These are phyloP conservation scores for Ophioceras dolichostomum DNA, from an alignment of 2,329 filamentous ascomycete species.

Conservation along the genomic window DNA sequence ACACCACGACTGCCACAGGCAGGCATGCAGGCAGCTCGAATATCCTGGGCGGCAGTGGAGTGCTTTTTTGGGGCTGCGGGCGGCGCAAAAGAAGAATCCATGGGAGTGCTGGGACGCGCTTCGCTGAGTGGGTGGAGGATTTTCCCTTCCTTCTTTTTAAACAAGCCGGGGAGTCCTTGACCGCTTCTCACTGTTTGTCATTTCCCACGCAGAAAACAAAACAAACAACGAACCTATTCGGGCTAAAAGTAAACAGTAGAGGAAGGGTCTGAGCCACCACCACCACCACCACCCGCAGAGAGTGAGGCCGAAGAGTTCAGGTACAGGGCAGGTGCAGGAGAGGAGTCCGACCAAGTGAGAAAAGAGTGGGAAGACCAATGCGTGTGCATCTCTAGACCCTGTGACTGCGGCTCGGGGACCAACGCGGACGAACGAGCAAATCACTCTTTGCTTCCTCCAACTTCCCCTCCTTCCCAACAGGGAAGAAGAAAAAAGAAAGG, in stretches of 20 bases:
- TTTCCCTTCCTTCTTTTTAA: too few relatives aligned
- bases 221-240: neutral
- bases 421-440: too few relatives aligned
- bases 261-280: neutral
- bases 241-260: neutral
- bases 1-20: neutral
- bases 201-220: neutral
- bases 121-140: too few relatives aligned
- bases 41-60: too few relatives aligned
- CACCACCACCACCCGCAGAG: too few relatives aligned
- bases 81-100: neutral
- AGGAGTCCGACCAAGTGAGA: neutral
- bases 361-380: neutral
- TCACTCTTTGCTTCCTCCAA: neutral
- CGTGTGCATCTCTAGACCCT: too few relatives aligned
- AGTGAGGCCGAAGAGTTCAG: too few relatives aligned
- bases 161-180: neutral
- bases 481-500: neutral
- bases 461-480: neutral
- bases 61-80: too few relatives aligned
- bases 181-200: neutral
- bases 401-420: too few relatives aligned
- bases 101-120: too few relatives aligned
- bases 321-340: too few relatives aligned
- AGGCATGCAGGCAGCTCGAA: too few relatives aligned